These are phyloP conservation scores for Laetiporus sulphureus DNA, from an alignment of 1,284 basidiomycete species.

Conservation along the genomic window DNA sequence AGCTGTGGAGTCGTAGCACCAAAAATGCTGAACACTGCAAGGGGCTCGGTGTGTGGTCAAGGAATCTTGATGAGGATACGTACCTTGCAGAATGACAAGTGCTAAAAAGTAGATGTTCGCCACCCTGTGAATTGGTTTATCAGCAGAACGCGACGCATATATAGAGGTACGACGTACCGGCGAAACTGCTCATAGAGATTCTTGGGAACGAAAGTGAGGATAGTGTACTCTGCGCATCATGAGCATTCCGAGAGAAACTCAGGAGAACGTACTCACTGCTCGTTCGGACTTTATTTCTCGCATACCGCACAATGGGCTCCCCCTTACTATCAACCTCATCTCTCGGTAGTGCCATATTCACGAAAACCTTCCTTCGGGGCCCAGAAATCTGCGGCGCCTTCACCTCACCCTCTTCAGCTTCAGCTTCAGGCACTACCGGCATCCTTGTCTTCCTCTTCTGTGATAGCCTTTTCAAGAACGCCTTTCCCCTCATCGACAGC, in stretches of 20 bases:
- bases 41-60: too few species aligned
- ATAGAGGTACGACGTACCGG: slow-evolving; percentile 39
- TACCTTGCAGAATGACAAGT: slow-evolving; percentile 78
- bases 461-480: slow-evolving; percentile 50
- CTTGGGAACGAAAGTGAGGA: slow-evolving; percentile 90
- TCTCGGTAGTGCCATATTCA: slow-evolving; percentile 64
- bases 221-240: slow-evolving; percentile 70
- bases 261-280: slow-evolving; percentile 57
- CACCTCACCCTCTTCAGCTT: slow-evolving; percentile 13
- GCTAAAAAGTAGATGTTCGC: slow-evolving; percentile 93
- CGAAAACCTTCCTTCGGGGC: slow-evolving; percentile 69
- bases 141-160: slow-evolving; percentile 1
- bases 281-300: slow-evolving; percentile 92
- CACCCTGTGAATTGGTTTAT: slow-evolving; percentile 40
- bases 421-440: slow-evolving; percentile 25
- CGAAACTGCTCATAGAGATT: slow-evolving; percentile 90
- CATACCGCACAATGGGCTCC: slow-evolving; percentile 75
- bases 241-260: slow-evolving; percentile 4
- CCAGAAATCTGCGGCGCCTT: slow-evolving; percentile 36
- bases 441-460: slow-evolving; percentile 40
- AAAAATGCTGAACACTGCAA: slow-evolving; percentile 81
- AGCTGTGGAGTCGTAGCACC: slow-evolving; percentile 83
- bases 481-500: slow-evolving; percentile 48
- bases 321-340: slow-evolving; percentile 65
- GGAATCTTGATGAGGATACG: slow-evolving; percentile 20